Percentiles rank a stretch among this genome's conserved stretches.
phyloP scores from a whole-genome alignment of 2,329 filamentous ascomycete species.

The Ampelomyces quisqualis region DNA sequence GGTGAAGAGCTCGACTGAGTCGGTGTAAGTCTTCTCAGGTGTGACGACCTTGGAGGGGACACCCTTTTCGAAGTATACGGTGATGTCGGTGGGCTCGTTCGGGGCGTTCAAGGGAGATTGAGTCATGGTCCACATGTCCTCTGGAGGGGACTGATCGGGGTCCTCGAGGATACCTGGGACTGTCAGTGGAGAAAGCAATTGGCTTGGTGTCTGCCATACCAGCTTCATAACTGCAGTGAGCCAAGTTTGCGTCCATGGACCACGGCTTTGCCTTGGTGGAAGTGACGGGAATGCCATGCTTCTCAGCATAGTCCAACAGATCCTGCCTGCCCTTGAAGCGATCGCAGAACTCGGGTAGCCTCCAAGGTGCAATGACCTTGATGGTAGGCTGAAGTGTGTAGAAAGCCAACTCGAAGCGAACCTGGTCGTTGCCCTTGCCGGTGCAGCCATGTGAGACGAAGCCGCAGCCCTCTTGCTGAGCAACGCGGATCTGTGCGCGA shows the following conservation, averaged over 20 bases:
- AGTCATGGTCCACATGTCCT: conserved; percentile 79
- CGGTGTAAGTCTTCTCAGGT: conserved; percentile 61
- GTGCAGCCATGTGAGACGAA: conserved; percentile 52
- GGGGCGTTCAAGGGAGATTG: conserved; percentile 69
- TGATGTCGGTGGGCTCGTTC: conserved; percentile 69
- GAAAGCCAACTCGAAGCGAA: conserved; percentile 65
- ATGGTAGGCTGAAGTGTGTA: conserved; percentile 64
- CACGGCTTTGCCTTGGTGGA: conserved; percentile 67
- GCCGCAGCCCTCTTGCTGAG: conserved; percentile 61
- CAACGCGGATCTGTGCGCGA: conserved; percentile 64
- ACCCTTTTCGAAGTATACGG: conserved; percentile 71
- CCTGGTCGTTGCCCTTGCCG: conserved; percentile 61
- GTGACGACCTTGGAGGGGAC: conserved; percentile 68
- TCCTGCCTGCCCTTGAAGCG: conserved; percentile 71
- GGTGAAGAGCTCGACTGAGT: conserved; percentile 71
- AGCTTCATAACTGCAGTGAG: conserved; percentile 78
- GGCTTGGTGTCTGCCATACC: conserved; percentile 45
- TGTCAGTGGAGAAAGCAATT: not conserved
- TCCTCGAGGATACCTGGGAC: conserved; percentile 61
- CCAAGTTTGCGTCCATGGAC: conserved; percentile 64
- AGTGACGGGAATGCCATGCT: conserved; percentile 68
- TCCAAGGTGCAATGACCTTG: conserved; percentile 75
- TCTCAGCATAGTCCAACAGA: conserved; percentile 69
- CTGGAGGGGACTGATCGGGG: conserved; percentile 63
- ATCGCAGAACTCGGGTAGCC: conserved; percentile 68